These are phyloP conservation scores for Strobilomyces confusus DNA, from an alignment of 768 basidiomycete species.

Conservation along the genomic window DNA sequence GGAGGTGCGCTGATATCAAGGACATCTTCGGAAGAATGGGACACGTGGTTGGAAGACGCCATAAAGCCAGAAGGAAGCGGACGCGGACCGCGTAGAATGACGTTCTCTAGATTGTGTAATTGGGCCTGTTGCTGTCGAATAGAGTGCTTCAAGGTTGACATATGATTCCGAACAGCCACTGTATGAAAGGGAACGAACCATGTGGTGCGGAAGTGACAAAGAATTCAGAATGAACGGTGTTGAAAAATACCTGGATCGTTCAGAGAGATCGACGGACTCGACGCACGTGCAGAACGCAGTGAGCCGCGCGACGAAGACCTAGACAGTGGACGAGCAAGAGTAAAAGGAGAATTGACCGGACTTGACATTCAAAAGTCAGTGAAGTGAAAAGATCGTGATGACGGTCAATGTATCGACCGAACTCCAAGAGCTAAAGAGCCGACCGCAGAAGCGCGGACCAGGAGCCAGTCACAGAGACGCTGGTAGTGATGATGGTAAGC, in stretches of 20 bases:
- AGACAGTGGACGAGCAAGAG: slow-evolving; percentile 36
- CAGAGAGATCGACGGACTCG: slow-evolving; percentile 50
- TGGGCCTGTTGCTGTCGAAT: slow-evolving; percentile 85
- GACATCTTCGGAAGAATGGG: slow-evolving; percentile 32
- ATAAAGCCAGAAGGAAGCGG: slow-evolving; percentile 45
- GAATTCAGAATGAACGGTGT: slow-evolving; percentile 19
- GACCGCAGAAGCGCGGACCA: slow-evolving; percentile 5
- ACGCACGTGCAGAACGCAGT: slow-evolving; percentile 44
- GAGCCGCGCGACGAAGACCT: slow-evolving; percentile 50
- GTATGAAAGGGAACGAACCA: slow-evolving; percentile 27
- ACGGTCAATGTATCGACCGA: slow-evolving; percentile 18
- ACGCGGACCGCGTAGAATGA: slow-evolving; percentile 63
- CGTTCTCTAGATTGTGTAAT: slow-evolving; percentile 63
- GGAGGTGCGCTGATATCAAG: slow-evolving; percentile 31
- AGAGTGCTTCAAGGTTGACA: slow-evolving; percentile 76
- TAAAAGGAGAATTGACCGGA: slow-evolving; percentile 31
- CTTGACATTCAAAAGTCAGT: slow-evolving; percentile 32
- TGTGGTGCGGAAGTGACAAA: slow-evolving; percentile 18
- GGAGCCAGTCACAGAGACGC: slow-evolving; percentile 5
- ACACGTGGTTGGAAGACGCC: slow-evolving; percentile 37
- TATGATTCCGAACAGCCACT: slow-evolving; percentile 77
- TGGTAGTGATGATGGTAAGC: slow-evolving; percentile 9
- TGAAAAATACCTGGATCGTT: slow-evolving; percentile 63
- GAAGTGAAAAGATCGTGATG: slow-evolving; percentile 25
- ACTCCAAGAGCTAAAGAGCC: slow-evolving; percentile 6